Percentiles rank a stretch among this genome's conserved stretches.
Evolutionary conservation across 2,329 filamentous ascomycete genomes (phyloP).

Genomic region (Colletotrichum sp.): DNA sequence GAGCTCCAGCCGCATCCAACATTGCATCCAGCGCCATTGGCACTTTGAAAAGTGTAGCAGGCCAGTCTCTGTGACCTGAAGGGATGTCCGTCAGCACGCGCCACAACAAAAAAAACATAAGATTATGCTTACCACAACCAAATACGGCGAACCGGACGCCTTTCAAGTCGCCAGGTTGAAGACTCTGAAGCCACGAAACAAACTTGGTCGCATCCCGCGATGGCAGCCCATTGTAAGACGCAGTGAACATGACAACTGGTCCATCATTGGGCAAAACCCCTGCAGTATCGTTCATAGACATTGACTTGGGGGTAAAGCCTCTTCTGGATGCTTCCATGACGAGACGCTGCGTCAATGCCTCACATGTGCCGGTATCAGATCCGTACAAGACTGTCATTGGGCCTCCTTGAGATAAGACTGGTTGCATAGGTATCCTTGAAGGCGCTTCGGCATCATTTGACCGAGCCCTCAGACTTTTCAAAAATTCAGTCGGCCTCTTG

Average conservation of each 20-base stretch:
- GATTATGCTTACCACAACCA: constrained; percentile 53
- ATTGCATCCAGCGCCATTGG: constrained; percentile 32
- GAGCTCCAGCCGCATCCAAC: constrained; percentile 23
- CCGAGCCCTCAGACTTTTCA: neutral
- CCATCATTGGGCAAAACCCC: constrained; percentile 59
- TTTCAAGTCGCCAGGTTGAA: constrained; percentile 47
- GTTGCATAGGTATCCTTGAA: neutral
- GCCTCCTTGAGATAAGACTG: constrained; percentile 18
- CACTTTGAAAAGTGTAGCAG: constrained; percentile 65
- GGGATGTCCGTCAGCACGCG: neutral
- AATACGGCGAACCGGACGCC: constrained; percentile 68
- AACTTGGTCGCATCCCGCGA: constrained; percentile 72
- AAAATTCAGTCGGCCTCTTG: neutral
- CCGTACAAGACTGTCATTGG: constrained; percentile 68
- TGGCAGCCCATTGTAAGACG: constrained; percentile 73
- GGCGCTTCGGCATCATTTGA: neutral
- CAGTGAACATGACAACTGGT: constrained; percentile 67
- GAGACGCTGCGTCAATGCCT: constrained; percentile 65
- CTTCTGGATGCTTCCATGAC: constrained; percentile 57
- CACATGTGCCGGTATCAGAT: constrained; percentile 72
- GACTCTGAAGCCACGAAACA: constrained; percentile 62
- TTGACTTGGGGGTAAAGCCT: constrained; percentile 57
- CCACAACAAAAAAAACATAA: neutral
- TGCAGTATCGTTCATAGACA: constrained; percentile 60
- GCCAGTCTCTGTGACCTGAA: constrained; percentile 48